Percentiles rank a stretch among this genome's conserved stretches.
phyloP scores from a whole-genome alignment of 169 alveolate species.

The Perkinsus chesapeaki region DNA sequence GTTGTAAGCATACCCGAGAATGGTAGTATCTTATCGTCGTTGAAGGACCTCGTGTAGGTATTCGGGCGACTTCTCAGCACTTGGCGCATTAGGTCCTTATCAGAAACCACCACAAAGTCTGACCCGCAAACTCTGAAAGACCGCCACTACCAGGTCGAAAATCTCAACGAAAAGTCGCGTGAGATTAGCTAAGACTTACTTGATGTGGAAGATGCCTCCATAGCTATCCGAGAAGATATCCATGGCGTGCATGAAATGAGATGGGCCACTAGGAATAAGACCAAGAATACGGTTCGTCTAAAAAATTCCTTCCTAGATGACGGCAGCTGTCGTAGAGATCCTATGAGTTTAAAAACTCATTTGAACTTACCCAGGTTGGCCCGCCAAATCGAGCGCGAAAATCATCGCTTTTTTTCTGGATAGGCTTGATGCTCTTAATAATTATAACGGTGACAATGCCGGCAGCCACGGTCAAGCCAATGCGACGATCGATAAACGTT shows the following conservation, averaged over 20 bases:
- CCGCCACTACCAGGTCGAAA: background rate
- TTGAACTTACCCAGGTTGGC: background rate
- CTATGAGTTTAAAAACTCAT: background rate
- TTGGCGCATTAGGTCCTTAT: background rate
- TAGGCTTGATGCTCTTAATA: no score
- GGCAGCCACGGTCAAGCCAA: no score
- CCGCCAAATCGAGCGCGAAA: background rate
- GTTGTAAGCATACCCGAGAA: background rate
- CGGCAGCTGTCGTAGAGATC: background rate
- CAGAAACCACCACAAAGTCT: background rate
- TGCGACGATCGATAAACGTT: no score
- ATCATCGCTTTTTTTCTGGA: background rate
- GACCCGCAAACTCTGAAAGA: background rate
- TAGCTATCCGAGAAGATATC: background rate
- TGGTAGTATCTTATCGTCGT: background rate
- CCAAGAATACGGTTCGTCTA: background rate
- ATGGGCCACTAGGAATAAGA: background rate
- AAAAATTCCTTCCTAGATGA: no score
- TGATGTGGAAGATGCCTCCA: background rate
- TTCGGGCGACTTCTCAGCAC: background rate
- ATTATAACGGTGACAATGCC: no score
- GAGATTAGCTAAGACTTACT: no score
- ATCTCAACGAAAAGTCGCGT: no score
- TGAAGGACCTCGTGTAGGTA: background rate
- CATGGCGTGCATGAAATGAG: background rate